Base-by-base conservation (phyloP, 495 filamentous ascomycete species). In the Durotheca rogersii region DNA sequence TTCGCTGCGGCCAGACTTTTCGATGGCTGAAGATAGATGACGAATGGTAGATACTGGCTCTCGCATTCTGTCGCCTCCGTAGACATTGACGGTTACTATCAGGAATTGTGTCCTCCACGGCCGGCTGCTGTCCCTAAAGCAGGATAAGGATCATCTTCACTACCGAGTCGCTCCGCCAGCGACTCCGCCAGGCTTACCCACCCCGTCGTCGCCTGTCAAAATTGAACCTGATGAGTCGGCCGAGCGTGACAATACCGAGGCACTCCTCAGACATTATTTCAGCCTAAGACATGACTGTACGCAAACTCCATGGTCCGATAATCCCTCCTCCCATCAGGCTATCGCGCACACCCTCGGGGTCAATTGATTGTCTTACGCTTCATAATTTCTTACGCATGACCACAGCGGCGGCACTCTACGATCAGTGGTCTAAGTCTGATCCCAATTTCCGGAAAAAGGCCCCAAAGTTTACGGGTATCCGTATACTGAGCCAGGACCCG, bases 401-500 rank as follows among this genome's bases (percentile, higher is more conserved):
- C 10, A 35, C n/a, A 59, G 56, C 96, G 20, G 74, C 78, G 7
- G 61, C 74, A 1, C 78, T 99, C 11, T 99, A 99, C 67, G 66
- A 84, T 18, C 81, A 92, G 72, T 99, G 93, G 93, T 87, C 90
- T 2, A 66, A 78, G 0, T 79, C 84, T 6, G 93, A 99, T 65
- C 67, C 86, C 12, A 95, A 97, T 67, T 99, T 99, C 72, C 84
- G 83, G 54, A 86, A 84, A 51, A 91, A 87, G 43, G 91, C 93
- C 1, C 82, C 86, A 0, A 84, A 86, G 31, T 97, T 97, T 64
- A 83, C 85, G 0, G 93, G 93, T 11, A 87, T 99, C 25, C 86
- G 93, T n/a, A 95, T 97, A 50, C 76, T 99, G 4, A 86, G 84
- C 53, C 93, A 99, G 66, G 91, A 96, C 72, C 81, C 93, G 6